Conservation (phyloP, 257 asterid genomes). For the Nicotiana benthamiana region DNA sequence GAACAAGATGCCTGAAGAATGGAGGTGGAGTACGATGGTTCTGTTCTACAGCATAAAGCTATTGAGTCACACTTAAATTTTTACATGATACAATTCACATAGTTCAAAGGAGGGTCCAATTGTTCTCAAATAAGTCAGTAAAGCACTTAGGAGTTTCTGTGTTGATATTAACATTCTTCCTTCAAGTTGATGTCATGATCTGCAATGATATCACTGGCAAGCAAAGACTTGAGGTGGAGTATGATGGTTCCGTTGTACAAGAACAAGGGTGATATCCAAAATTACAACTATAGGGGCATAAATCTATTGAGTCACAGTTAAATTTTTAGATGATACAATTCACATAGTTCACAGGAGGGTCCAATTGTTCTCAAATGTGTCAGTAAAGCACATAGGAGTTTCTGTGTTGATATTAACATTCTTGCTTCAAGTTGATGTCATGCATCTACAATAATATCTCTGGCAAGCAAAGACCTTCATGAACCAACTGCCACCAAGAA, state of each 20-base stretch:
- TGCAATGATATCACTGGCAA: neutral
- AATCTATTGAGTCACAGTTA: too few species aligned
- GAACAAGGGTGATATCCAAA: too few species aligned
- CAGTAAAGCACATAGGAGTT: neutral
- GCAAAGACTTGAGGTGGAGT: neutral
- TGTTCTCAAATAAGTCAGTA: neutral
- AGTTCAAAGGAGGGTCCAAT: neutral
- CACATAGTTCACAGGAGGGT: neutral
- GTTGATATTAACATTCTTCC: neutral
- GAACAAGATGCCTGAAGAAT: too few species aligned
- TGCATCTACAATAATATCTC: neutral
- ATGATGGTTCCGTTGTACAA: too few species aligned
- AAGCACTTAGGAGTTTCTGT: neutral
- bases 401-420: neutral
- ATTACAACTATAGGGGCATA: too few species aligned
- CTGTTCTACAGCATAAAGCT: too few species aligned
- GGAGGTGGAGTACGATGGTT: too few species aligned
- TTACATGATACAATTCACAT: neutral
- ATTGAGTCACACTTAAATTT: neutral
- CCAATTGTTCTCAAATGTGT: neutral
- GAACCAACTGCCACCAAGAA: neutral
- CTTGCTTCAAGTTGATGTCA: neutral
- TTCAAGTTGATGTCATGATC: neutral
- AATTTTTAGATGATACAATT: neutral
- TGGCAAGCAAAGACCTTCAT: neutral